Evolutionary conservation across 805 yeast species (phyloP).

Genomic region (Pichia nakasei): DNA sequence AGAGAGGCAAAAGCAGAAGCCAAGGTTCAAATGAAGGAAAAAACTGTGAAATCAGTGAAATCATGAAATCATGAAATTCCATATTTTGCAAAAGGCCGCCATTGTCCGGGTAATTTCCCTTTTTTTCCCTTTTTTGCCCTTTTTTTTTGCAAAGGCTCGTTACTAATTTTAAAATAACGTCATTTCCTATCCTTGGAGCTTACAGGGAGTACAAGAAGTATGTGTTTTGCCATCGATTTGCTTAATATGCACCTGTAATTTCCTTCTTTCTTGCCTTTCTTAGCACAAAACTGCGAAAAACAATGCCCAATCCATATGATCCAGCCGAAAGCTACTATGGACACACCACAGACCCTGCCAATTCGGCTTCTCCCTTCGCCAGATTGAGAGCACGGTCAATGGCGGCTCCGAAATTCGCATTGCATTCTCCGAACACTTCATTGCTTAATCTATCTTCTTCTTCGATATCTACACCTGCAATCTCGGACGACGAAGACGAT

Average conservation of each 20-base stretch:
- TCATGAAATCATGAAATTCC: too few species aligned
- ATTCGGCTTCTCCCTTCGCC: slow-evolving; percentile 33
- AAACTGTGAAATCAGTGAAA: too few species aligned
- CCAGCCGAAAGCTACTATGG: slow-evolving; percentile 66
- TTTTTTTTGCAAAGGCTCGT: too few species aligned
- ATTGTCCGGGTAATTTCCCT: too few species aligned
- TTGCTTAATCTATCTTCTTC: slow-evolving; percentile 2
- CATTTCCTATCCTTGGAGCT: too few species aligned
- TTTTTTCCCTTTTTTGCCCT: too few species aligned
- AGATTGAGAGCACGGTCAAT: slow-evolving; percentile 47
- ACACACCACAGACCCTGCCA: slow-evolving; percentile 47
- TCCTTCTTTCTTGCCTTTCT: neutral
- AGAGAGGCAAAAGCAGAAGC: too few species aligned
- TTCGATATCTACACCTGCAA: slow-evolving; percentile 9
- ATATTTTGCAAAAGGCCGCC: too few species aligned
- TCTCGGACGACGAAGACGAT: slow-evolving; percentile 9
- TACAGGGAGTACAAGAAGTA: too few species aligned
- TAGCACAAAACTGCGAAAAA: neutral
- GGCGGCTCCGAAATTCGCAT: slow-evolving; percentile 19
- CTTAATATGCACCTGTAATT: neutral
- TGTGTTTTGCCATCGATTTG: neutral
- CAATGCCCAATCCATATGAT: slow-evolving; percentile 43
- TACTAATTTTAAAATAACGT: too few species aligned
- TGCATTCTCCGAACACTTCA: neutral
- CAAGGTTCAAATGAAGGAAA: too few species aligned